Evolutionary conservation across 306 rosid genomes (phyloP).

Genomic region (Argentina anserina): DNA sequence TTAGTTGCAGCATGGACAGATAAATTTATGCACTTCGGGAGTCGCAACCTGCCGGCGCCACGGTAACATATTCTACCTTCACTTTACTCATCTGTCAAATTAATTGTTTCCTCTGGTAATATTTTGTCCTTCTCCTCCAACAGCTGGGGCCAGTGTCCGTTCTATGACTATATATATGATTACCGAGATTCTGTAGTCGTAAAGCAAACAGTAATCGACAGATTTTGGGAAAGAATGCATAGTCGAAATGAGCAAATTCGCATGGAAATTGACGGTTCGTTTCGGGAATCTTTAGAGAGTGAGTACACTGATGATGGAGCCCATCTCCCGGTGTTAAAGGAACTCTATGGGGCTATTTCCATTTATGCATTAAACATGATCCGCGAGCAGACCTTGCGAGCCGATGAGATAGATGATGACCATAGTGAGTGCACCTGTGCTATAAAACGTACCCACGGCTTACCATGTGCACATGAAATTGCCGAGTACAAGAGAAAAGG

Average conservation of each 20-base stretch:
- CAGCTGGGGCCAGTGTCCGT: neutral
- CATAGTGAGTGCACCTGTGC: neutral
- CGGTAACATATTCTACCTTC: neutral
- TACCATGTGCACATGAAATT: constrained; percentile 15
- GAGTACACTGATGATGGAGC: neutral
- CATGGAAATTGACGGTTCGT: neutral
- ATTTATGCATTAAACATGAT: neutral
- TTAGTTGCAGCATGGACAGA: neutral
- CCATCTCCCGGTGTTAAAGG: neutral
- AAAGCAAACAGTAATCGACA: neutral
- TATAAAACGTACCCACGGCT: neutral
- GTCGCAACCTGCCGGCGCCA: neutral
- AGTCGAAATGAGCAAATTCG: fast-evolving
- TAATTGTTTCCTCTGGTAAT: neutral
- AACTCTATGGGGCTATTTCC: neutral
- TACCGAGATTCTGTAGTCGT: too few species aligned
- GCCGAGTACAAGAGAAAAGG: neutral
- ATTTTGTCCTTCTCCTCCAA: neutral
- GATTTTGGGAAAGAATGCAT: neutral
- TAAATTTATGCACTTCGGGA: neutral
- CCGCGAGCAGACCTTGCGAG: neutral
- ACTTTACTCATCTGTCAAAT: neutral
- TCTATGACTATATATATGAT: too few species aligned
- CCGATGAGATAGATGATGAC: neutral
- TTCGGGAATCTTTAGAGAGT: neutral